Conservation (phyloP, 768 basidiomycete species). For the Amanita jacksonii region DNA sequence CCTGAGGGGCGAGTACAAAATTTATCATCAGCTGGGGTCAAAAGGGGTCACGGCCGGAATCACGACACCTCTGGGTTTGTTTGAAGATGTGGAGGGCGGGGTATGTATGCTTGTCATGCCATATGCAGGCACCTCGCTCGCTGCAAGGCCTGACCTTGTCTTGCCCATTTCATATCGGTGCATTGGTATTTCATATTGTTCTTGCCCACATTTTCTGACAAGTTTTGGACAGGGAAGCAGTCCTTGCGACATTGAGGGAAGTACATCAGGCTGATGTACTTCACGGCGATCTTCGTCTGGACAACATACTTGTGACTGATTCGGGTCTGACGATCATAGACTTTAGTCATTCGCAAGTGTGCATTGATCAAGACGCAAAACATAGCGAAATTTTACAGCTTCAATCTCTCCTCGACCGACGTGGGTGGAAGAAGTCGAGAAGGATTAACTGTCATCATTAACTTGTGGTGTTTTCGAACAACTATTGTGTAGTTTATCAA, state of each 20-base stretch:
- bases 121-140: slow-evolving; percentile 7
- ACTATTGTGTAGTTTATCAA: too few species aligned
- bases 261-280: slow-evolving; percentile 7
- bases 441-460: too few species aligned
- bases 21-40: slow-evolving; percentile 11
- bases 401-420: slow-evolving; percentile 6
- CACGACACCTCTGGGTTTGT: slow-evolving; percentile 13
- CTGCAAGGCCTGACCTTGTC: background rate
- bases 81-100: slow-evolving; percentile 11
- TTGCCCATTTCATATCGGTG: slow-evolving; percentile 4
- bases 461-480: too few species aligned
- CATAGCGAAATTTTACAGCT: slow-evolving; percentile 8
- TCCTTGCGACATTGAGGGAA: slow-evolving; percentile 6
- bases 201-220: slow-evolving; percentile 4
- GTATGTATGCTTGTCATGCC: slow-evolving; percentile 10
- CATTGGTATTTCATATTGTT: slow-evolving; percentile 4
- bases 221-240: slow-evolving; percentile 5
- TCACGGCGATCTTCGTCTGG: slow-evolving; percentile 7
- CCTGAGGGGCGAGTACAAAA: slow-evolving; percentile 12
- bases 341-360: slow-evolving; percentile 7
- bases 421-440: too few species aligned
- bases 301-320: slow-evolving; percentile 8
- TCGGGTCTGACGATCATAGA: slow-evolving; percentile 8
- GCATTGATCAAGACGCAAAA: slow-evolving; percentile 7
- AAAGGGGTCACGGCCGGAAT: slow-evolving; percentile 10